Evolutionary conservation across 2,329 filamentous ascomycete species (phyloP).

Genomic region (Scortechinia acanthostroma): DNA sequence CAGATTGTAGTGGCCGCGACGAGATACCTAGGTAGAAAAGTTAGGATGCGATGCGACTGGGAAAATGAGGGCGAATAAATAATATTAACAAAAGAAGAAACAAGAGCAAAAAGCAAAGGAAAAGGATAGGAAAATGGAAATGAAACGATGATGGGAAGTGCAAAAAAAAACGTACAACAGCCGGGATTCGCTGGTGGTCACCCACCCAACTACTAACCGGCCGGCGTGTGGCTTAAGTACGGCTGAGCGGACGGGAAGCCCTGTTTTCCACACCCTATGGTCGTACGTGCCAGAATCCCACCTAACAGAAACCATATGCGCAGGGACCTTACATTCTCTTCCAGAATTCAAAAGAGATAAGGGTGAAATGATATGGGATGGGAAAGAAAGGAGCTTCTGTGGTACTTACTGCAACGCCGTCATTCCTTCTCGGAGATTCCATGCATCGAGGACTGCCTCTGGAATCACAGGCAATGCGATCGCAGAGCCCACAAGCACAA

Average conservation of each 20-base stretch:
- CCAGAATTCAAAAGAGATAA: background rate
- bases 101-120: too few species aligned
- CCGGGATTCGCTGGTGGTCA: conserved; percentile 35
- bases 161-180: conserved; percentile 30
- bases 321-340: background rate
- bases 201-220: conserved; percentile 36
- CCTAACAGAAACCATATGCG: background rate
- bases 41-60: too few species aligned
- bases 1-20: conserved; percentile 86
- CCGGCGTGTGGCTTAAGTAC: conserved; percentile 36
- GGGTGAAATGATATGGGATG: background rate
- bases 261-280: conserved; percentile 36
- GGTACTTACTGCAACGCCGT: conserved; percentile 54
- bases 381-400: background rate
- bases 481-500: conserved; percentile 77
- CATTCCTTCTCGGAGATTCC: conserved; percentile 41
- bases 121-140: too few species aligned
- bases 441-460: conserved; percentile 14
- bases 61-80: background rate
- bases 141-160: too few species aligned
- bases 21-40: conserved; percentile 73
- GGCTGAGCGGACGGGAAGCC: conserved; percentile 37
- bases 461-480: conserved; percentile 72
- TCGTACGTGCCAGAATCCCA: conserved; percentile 20
- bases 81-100: background rate